These are phyloP conservation scores for Clonostachys byssicola DNA, from an alignment of 2,329 filamentous ascomycete species.

Conservation along the genomic window DNA sequence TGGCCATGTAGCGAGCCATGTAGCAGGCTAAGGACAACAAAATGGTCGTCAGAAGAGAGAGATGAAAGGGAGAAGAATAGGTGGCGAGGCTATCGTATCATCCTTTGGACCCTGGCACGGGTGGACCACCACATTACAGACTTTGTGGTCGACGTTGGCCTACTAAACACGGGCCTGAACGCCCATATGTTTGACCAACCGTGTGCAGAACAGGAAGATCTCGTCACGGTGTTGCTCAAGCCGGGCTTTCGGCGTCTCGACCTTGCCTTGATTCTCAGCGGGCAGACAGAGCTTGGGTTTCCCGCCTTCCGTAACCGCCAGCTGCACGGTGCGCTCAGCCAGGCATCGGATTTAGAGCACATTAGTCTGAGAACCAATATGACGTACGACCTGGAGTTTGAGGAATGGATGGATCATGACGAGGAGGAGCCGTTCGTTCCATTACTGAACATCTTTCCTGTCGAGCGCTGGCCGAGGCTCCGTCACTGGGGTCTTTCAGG, in stretches of 20 bases:
- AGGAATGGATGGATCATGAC: neutral
- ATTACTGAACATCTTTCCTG: constrained; percentile 14
- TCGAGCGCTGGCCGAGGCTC: constrained; percentile 12
- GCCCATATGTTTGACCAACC: constrained; percentile 16
- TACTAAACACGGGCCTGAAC: constrained; percentile 16
- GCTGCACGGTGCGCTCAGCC: constrained; percentile 5
- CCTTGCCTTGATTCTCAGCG: constrained; percentile 10
- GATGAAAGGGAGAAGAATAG: constrained; percentile 4
- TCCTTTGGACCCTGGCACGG: constrained; percentile 4
- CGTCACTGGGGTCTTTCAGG: constrained; percentile 16
- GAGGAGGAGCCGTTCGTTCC: constrained; percentile 3
- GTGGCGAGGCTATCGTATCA: constrained; percentile 20
- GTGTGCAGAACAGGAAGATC: constrained; percentile 13
- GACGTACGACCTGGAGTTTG: neutral
- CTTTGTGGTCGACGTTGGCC: constrained; percentile 18
- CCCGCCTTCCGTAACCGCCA: constrained; percentile 5
- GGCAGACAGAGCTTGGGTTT: neutral
- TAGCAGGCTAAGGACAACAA: too few species aligned
- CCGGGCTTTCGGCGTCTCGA: constrained; percentile 16
- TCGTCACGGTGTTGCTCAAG: constrained; percentile 11
- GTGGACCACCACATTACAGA: constrained; percentile 17
- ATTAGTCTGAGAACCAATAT: constrained; percentile 6
- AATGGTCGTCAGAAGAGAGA: neutral
- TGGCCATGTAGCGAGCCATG: constrained; percentile 12
- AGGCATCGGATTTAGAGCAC: constrained; percentile 6